Evolutionary conservation across 2,329 filamentous ascomycete genomes (phyloP).

Genomic region (Botrytis pseudocinerea): DNA sequence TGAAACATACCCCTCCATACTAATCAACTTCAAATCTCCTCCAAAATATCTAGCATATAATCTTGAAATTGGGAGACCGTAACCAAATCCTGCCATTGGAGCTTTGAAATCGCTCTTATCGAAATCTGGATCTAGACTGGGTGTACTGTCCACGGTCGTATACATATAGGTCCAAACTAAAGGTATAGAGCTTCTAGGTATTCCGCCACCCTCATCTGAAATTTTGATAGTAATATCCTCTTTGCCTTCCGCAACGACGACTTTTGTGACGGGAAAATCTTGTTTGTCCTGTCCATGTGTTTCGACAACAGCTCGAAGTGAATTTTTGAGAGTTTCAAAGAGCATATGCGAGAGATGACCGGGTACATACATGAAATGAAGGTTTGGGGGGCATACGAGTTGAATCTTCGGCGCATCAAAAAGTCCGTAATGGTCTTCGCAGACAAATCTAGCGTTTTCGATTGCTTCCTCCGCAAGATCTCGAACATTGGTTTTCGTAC

Average conservation of each 20-base stretch:
- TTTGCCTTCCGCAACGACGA: constrained; percentile 95
- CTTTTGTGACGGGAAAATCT: constrained; percentile 93
- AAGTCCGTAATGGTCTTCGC: constrained; percentile 95
- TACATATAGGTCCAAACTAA: constrained; percentile 99
- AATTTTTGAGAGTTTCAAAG: constrained; percentile 99
- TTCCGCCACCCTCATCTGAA: constrained; percentile 93
- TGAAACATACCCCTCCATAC: constrained; percentile 88
- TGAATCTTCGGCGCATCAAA: constrained; percentile 97
- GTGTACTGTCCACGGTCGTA: constrained; percentile 94
- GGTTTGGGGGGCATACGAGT: constrained; percentile 88
- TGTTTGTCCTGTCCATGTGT: constrained; percentile 93
- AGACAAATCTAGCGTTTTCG: constrained; percentile 98
- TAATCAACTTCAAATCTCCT: constrained; percentile 94
- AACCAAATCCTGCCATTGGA: constrained; percentile 99
- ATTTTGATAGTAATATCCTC: constrained; percentile 99
- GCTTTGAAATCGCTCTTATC: constrained; percentile 99
- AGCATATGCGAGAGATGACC: constrained; percentile 99
- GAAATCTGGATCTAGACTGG: constrained; percentile 93
- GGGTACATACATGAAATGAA: constrained; percentile 99
- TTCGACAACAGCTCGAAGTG: constrained; percentile 92
- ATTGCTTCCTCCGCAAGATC: constrained; percentile 97
- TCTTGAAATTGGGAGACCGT: constrained; percentile 89
- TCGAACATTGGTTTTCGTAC: constrained; percentile 94
- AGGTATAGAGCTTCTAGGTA: constrained; percentile 87
- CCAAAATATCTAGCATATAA: constrained; percentile 97